phyloP scores from a whole-genome alignment of 768 basidiomycete species.

The Clitopilus passeckerianus region DNA sequence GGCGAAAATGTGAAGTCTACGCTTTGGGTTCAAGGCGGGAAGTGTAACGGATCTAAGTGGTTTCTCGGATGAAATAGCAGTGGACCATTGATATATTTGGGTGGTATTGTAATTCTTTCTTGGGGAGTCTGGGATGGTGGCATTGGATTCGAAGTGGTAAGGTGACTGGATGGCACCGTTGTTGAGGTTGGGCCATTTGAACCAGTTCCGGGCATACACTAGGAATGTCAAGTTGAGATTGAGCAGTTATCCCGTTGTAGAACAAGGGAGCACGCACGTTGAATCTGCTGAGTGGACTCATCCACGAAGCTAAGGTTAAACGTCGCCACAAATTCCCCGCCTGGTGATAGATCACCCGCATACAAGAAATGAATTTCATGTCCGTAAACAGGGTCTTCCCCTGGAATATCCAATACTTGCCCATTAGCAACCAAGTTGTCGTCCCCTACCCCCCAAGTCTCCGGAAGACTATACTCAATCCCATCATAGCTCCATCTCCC shows the following conservation, averaged over 20 bases:
- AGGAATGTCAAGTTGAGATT: not conserved
- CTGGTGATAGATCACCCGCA: constrained; percentile 25
- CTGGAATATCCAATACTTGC: constrained; percentile 26
- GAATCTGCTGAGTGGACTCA: constrained; percentile 24
- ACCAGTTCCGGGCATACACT: constrained; percentile 46
- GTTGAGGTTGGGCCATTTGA: constrained; percentile 32
- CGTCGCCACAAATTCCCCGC: constrained; percentile 23
- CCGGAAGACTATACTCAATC: constrained; percentile 36
- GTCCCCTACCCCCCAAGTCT: constrained; percentile 28
- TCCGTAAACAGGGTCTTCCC: constrained; percentile 24
- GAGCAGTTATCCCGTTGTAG: too few species aligned
- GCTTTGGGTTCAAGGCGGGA: constrained; percentile 21
- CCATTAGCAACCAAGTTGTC: constrained; percentile 43
- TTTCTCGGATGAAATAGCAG: constrained; percentile 33
- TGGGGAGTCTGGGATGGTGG: constrained; percentile 7
- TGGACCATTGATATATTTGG: constrained; percentile 41
- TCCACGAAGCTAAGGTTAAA: constrained; percentile 34
- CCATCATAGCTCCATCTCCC: constrained; percentile 34
- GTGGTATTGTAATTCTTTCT: constrained; percentile 35
- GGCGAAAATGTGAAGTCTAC: constrained; percentile 41
- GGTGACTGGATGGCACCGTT: constrained; percentile 42
- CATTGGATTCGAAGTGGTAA: constrained; percentile 34
- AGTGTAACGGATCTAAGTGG: constrained; percentile 39
- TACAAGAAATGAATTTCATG: constrained; percentile 48
- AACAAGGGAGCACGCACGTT: constrained; percentile 19